Evolutionary conservation across 345 rosid species (phyloP).

Genomic region (Gossypium mustelinum): DNA sequence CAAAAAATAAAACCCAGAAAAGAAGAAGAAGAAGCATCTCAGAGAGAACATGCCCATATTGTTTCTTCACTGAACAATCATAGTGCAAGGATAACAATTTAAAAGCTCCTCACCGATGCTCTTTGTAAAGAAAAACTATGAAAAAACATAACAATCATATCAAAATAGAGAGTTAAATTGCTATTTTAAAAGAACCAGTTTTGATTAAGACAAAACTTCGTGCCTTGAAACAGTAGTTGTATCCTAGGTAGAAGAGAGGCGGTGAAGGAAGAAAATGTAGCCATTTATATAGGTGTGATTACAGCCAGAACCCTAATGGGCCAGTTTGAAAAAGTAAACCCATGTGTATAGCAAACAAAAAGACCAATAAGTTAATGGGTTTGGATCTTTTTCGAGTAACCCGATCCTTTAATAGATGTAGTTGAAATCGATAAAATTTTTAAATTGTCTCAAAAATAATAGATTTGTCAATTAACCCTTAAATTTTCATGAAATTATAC

Average conservation of each 20-base stretch:
- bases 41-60: conserved; percentile 36
- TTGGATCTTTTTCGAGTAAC: too few relatives aligned
- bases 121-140: not conserved
- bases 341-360: too few relatives aligned
- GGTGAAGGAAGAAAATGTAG: not conserved
- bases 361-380: too few relatives aligned
- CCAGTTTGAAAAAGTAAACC: not conserved
- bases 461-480: too few relatives aligned
- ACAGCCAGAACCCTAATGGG: not conserved
- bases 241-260: not conserved
- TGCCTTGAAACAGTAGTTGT: not conserved
- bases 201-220: not conserved
- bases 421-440: too few relatives aligned
- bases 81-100: conserved; percentile 64
- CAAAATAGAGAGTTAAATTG: not conserved
- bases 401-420: too few relatives aligned
- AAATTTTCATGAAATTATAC: too few relatives aligned
- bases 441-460: too few relatives aligned
- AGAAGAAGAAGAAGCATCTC: conserved; percentile 25
- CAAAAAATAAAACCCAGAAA: not conserved
- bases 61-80: conserved; percentile 55
- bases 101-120: conserved; percentile 11
- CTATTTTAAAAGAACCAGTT: not conserved
- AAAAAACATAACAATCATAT: not conserved
- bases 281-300: not conserved